Conservation (phyloP, 176 grass and related monocot genomes). For the Eragrostis nindensis region DNA sequence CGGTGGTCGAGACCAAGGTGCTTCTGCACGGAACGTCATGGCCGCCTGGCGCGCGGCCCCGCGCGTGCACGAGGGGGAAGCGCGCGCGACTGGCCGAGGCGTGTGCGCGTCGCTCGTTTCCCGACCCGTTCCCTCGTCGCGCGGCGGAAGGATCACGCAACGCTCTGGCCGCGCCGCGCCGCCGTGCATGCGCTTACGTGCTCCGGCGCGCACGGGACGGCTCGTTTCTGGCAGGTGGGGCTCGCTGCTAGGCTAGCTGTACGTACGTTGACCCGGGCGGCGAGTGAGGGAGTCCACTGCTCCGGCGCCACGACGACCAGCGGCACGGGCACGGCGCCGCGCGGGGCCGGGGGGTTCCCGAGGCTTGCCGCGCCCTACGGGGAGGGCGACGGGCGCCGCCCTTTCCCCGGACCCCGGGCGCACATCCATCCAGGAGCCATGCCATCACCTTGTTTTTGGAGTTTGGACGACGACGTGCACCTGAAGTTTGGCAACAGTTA, state of each 20-base stretch:
- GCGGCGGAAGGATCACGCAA: not conserved
- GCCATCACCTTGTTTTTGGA: too few relatives aligned
- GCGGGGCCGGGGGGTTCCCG: not conserved
- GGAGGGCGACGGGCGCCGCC: not conserved
- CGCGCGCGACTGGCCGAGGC: not conserved
- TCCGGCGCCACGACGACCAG: not conserved
- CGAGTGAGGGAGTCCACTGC: not conserved
- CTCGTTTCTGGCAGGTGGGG: too few relatives aligned
- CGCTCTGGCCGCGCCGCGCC: not conserved
- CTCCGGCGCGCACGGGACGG: not conserved
- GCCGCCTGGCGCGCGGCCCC: not conserved
- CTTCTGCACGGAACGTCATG: not conserved
- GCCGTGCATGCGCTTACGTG: constrained; percentile 17
- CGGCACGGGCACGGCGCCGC: not conserved
- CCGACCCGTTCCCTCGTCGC: not conserved
- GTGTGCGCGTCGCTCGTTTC: not conserved
- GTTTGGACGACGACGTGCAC: not conserved
- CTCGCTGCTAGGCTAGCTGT: not conserved
- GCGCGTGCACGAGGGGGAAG: constrained; percentile 5
- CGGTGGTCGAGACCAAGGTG: not conserved
- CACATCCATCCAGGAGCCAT: too few relatives aligned
- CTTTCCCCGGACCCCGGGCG: too few relatives aligned
- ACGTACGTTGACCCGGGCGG: constrained; percentile 17
- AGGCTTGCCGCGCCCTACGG: constrained; percentile 3
- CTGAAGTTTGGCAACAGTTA: not conserved